Conservation (phyloP, 495 filamentous ascomycete genomes). For the Hyaloscypha variabilis region DNA sequence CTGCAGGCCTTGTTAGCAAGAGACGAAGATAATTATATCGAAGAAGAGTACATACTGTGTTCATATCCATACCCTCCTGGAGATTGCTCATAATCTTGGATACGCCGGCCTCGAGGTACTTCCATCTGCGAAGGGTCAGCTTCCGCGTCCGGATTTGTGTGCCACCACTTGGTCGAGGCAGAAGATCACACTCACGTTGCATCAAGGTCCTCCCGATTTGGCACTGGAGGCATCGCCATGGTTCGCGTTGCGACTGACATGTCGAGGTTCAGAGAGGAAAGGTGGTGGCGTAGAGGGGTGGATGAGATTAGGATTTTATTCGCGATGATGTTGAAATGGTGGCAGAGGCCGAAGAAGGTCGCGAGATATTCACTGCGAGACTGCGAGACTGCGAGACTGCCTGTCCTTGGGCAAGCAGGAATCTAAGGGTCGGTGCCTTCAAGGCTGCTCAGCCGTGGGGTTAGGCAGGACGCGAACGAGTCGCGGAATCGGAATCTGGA, state of each 20-base stretch:
- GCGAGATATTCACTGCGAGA: background rate
- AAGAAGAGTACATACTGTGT: slow-evolving; percentile 60
- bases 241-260: slow-evolving; percentile 25
- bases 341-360: background rate
- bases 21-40: background rate
- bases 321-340: background rate
- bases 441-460: slow-evolving; percentile 11
- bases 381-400: background rate
- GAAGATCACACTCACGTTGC: slow-evolving; percentile 66
- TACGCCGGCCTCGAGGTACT: slow-evolving; percentile 83
- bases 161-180: slow-evolving; percentile 49
- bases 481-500: background rate
- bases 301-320: slow-evolving; percentile 4
- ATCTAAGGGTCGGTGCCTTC: background rate
- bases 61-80: slow-evolving; percentile 90
- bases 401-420: background rate
- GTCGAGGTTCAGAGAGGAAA: slow-evolving; percentile 12
- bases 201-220: slow-evolving; percentile 80
- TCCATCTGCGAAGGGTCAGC: slow-evolving; percentile 63
- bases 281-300: background rate
- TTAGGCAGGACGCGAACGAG: slow-evolving; percentile 22
- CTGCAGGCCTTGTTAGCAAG: slow-evolving; percentile 42
- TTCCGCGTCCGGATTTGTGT: background rate
- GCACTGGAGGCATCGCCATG: slow-evolving; percentile 46
- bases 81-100: slow-evolving; percentile 91